These are phyloP conservation scores for Phoma herbarum DNA, from an alignment of 2,329 filamentous ascomycete genomes.

Conservation along the genomic window DNA sequence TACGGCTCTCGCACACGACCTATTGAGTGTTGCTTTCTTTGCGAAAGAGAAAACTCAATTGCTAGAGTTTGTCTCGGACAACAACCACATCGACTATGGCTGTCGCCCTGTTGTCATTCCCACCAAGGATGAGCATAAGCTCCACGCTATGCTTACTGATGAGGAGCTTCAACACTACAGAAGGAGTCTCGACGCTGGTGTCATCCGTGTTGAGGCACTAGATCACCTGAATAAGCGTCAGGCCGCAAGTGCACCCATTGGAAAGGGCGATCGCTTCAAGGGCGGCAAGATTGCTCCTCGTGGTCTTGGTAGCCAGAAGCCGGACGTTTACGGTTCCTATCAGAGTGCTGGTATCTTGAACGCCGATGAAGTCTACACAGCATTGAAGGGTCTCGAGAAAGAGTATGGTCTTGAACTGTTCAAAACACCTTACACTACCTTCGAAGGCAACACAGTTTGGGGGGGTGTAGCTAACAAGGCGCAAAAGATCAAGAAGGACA, in stretches of 20 bases:
- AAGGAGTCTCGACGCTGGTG: constrained; percentile 34
- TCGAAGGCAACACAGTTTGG: constrained; percentile 50
- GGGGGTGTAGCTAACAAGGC: constrained; percentile 58
- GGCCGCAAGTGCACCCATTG: constrained; percentile 42
- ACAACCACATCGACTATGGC: constrained; percentile 46
- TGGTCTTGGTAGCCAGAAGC: constrained; percentile 53
- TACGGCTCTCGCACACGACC: constrained; percentile 37
- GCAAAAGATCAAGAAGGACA: constrained; percentile 51
- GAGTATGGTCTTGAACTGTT: constrained; percentile 57
- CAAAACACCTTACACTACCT: constrained; percentile 55
- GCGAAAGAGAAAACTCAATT: constrained; percentile 44
- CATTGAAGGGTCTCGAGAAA: constrained; percentile 54
- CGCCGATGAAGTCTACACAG: constrained; percentile 56
- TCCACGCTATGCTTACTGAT: constrained; percentile 43
- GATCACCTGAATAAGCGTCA: constrained; percentile 41
- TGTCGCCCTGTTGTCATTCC: constrained; percentile 44
- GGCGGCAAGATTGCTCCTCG: constrained; percentile 55
- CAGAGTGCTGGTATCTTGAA: constrained; percentile 57
- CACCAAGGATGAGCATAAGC: constrained; percentile 41
- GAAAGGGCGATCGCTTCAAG: constrained; percentile 53
- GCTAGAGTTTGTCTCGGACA: constrained; percentile 40
- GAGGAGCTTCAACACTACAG: constrained; percentile 35
- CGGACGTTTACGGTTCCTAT: constrained; percentile 34
- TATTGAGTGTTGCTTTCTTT: constrained; percentile 41
- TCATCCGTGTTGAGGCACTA: constrained; percentile 36